Conservation (phyloP, 306 rosid species). For the Bauhinia variegata region DNA sequence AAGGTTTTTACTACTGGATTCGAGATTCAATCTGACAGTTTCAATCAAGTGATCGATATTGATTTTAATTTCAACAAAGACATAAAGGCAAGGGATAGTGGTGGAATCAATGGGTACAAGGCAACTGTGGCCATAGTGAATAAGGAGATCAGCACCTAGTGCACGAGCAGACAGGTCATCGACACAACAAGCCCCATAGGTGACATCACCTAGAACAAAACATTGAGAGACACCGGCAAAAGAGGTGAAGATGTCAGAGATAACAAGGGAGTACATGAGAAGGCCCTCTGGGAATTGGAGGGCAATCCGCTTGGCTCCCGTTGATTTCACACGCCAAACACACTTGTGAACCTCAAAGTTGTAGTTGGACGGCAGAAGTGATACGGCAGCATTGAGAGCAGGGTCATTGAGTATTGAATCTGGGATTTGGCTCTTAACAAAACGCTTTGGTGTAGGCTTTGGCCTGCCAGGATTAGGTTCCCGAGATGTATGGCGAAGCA, state of each 20-base stretch:
- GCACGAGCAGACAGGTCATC: slow-evolving; percentile 82
- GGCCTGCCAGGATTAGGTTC: slow-evolving; percentile 16
- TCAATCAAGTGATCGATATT: slow-evolving; percentile 59
- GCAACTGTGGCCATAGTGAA: slow-evolving; percentile 92
- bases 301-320: slow-evolving; percentile 65
- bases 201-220: slow-evolving; percentile 77
- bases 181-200: slow-evolving; percentile 86
- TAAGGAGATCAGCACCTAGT: slow-evolving; percentile 67
- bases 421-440: slow-evolving; percentile 52
- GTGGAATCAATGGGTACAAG: slow-evolving; percentile 85
- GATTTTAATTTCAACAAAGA: slow-evolving; percentile 82
- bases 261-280: slow-evolving; percentile 82
- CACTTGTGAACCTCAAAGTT: slow-evolving; percentile 88
- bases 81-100: slow-evolving; percentile 82
- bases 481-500: neutral
- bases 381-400: slow-evolving; percentile 49
- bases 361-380: slow-evolving; percentile 66
- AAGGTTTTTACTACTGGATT: slow-evolving; percentile 37
- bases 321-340: slow-evolving; percentile 78
- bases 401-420: slow-evolving; percentile 54
- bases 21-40: slow-evolving; percentile 57
- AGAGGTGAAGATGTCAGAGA: slow-evolving; percentile 82
- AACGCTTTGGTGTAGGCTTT: slow-evolving; percentile 43
- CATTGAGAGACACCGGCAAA: slow-evolving; percentile 64
- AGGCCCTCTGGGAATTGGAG: slow-evolving; percentile 92